A percentile compares a stretch with the other conserved stretches of the same genome.
phyloP scores from a whole-genome alignment of 2,329 filamentous ascomycete species.

The Cryoendolithus antarcticus region DNA sequence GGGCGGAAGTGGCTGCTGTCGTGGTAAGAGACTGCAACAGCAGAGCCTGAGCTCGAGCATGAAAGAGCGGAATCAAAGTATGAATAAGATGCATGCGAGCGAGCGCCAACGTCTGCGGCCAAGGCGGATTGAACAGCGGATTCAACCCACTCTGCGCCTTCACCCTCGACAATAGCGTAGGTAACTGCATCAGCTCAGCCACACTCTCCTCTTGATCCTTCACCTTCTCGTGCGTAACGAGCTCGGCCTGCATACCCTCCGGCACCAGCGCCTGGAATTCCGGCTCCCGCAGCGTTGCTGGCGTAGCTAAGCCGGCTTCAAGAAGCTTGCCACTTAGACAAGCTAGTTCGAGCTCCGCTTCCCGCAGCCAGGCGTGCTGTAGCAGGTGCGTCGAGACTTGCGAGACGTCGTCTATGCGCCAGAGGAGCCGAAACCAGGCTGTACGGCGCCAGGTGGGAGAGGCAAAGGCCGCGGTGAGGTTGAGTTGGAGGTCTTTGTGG shows the following conservation, averaged over 20 bases:
- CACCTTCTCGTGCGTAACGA: conserved; percentile 5
- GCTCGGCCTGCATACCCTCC: conserved; percentile 4
- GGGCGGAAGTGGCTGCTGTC: conserved; percentile 43
- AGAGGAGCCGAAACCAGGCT: conserved; percentile 90
- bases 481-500: conserved; percentile 69
- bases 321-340: conserved; percentile 68
- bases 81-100: conserved; percentile 44
- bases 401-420: conserved; percentile 83
- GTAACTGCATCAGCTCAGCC: conserved; percentile 18
- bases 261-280: conserved; percentile 2
- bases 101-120: conserved; percentile 63
- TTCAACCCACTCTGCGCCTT: conserved; percentile 18
- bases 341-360: conserved; percentile 69
- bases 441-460: conserved; percentile 68
- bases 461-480: conserved; percentile 65
- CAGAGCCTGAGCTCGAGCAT: conserved; percentile 32
- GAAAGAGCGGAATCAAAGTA: conserved; percentile 30
- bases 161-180: conserved; percentile 15
- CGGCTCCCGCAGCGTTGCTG: conserved; percentile 12
- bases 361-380: conserved; percentile 60
- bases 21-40: conserved; percentile 66
- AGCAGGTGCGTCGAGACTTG: conserved; percentile 74
- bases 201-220: conserved; percentile 11
- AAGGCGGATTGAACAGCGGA: conserved; percentile 35
- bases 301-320: conserved; percentile 42